Percentiles rank a stretch among this genome's conserved stretches.
phyloP scores from a whole-genome alignment of 1,139 yeast species.

The Chernovozyma sophiae-reginae region DNA sequence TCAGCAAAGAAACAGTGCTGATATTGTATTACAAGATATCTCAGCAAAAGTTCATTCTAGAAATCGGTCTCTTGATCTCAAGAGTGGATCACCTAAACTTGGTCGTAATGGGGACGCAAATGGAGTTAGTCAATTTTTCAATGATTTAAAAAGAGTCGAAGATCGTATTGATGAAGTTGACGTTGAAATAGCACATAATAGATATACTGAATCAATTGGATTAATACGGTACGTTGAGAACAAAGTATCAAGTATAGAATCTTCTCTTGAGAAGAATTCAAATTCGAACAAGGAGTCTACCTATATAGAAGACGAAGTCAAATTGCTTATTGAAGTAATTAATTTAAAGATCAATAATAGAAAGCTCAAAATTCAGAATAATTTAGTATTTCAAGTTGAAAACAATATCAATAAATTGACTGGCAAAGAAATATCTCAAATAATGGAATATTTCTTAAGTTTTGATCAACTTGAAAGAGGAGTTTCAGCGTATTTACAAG shows the following conservation, averaged over 20 bases:
- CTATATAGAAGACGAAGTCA: slow-evolving; percentile 25
- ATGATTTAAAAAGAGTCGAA: slow-evolving; percentile 51
- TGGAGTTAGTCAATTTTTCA: slow-evolving; percentile 26
- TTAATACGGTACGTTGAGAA: slow-evolving; percentile 42
- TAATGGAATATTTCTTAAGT: slow-evolving; percentile 32
- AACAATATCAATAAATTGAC: slow-evolving; percentile 31
- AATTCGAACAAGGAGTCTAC: slow-evolving; percentile 8
- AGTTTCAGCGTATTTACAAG: slow-evolving; percentile 31
- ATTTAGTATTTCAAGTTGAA: slow-evolving; percentile 36
- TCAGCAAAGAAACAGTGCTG: slow-evolving; percentile 30
- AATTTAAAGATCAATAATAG: slow-evolving; percentile 36
- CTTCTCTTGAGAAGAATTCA: slow-evolving; percentile 9
- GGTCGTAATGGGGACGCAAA: not conserved
- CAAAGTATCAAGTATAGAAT: slow-evolving; percentile 25
- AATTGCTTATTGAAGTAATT: slow-evolving; percentile 39
- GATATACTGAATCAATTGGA: slow-evolving; percentile 53
- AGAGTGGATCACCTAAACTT: slow-evolving; percentile 10
- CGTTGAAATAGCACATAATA: slow-evolving; percentile 59
- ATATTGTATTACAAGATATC: slow-evolving; percentile 46
- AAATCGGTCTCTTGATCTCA: slow-evolving; percentile 47
- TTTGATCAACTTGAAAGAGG: slow-evolving; percentile 40
- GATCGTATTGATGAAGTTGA: slow-evolving; percentile 66
- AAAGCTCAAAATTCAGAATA: slow-evolving; percentile 34
- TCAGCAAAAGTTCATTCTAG: slow-evolving; percentile 55
- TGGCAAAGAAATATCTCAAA: slow-evolving; percentile 29